Conservation (phyloP, 441 rosid genomes). For the Erodium chrysanthum region DNA sequence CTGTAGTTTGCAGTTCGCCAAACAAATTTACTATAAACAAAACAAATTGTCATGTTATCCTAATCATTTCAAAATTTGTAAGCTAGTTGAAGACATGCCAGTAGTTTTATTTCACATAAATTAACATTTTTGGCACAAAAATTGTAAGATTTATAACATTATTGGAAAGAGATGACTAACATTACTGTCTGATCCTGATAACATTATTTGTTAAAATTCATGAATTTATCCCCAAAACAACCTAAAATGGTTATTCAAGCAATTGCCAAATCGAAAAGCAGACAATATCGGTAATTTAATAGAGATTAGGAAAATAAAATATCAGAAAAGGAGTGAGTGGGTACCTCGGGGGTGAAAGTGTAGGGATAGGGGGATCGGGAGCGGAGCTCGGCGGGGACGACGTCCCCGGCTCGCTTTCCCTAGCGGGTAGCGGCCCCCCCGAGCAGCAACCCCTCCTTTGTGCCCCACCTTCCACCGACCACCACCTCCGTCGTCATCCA, state of each 20-base stretch:
- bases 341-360: constrained; percentile 65
- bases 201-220: background rate
- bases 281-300: too few species aligned
- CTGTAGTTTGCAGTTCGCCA: background rate
- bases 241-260: background rate
- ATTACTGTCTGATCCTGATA: background rate
- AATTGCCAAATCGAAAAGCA: background rate
- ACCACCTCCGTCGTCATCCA: constrained; percentile 23
- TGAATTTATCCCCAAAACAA: background rate
- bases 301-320: too few species aligned
- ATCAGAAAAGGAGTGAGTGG: too few species aligned
- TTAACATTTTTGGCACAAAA: background rate
- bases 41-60: background rate
- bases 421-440: constrained; percentile 90
- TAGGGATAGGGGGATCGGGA: constrained; percentile 44
- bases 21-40: background rate
- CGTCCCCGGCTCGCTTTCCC: constrained; percentile 65
- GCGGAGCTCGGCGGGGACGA: constrained; percentile 64
- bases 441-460: constrained; percentile 83
- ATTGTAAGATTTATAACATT: background rate
- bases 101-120: background rate
- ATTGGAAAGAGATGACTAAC: background rate
- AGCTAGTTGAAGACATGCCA: background rate
- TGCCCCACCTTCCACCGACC: constrained; percentile 47
- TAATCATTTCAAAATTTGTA: background rate